phyloP scores from a whole-genome alignment of 805 yeast genomes.

The Saccharomycopsis babjevae region DNA sequence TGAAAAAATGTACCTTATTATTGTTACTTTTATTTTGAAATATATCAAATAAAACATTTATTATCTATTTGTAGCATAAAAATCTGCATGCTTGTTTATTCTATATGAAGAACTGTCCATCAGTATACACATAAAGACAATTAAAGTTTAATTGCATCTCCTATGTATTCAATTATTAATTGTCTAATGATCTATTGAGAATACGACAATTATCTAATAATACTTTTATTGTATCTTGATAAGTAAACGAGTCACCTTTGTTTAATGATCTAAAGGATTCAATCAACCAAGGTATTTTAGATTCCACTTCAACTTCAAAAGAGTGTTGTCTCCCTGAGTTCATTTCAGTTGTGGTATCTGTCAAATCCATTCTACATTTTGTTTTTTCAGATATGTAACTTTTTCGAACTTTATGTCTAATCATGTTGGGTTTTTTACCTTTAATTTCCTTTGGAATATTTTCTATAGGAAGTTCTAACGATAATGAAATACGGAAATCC shows the following conservation, averaged over 20 bases:
- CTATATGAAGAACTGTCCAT: no score
- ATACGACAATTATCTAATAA: conserved; percentile 52
- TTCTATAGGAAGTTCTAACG: conserved; percentile 65
- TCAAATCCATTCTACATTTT: conserved; percentile 61
- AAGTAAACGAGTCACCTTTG: conserved; percentile 38
- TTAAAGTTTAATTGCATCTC: neutral
- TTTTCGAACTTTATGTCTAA: conserved; percentile 62
- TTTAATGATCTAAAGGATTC: conserved; percentile 30
- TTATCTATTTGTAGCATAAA: neutral
- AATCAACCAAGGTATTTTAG: conserved; percentile 34
- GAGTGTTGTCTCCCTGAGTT: conserved; percentile 21
- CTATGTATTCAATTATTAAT: neutral
- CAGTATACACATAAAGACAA: neutral
- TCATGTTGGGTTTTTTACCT: conserved; percentile 43
- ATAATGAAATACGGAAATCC: conserved; percentile 67
- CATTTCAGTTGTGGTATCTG: conserved; percentile 35
- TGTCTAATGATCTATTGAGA: conserved; percentile 19
- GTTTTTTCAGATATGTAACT: conserved; percentile 69
- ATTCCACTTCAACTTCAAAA: conserved; percentile 43
- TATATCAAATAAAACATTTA: no score
- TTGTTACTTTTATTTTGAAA: no score
- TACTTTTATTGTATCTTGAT: conserved; percentile 48
- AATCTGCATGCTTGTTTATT: no score
- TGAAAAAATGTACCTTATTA: no score
- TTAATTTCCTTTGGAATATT: conserved; percentile 46